Evolutionary conservation across 306 rosid species (phyloP), one percentile per base, ranked within the genome.

Genomic region (Malus asiatica): DNA sequence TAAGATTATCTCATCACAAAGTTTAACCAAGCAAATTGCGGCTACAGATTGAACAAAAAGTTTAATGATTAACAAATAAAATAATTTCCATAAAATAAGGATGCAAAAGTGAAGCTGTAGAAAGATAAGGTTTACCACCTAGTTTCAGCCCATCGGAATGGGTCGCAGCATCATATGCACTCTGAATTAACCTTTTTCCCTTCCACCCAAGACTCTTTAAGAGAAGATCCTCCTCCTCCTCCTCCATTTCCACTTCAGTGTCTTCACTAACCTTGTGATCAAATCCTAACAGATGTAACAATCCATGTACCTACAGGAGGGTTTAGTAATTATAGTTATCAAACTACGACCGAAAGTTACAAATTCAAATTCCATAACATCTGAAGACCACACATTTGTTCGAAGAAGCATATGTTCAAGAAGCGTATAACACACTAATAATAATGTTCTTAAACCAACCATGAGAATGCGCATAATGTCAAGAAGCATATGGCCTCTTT

Each of bases 231-330:
- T 94, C 97, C 84, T 90, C 96, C 79, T 27, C 29, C 29, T 81
- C 84, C 85, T 94, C 97, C 98, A 94, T 90, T 84, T 94, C 97
- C 60, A 67, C 77, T 86, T 92, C 96, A 78, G 97, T 95, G 75
- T 90, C 90, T 80, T 92, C 90, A 22, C 95, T 90, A 76, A 89
- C 65, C 88, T 92, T 97, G 86, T 89, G 98, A 83, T 89, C 97
- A 87, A 90, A 94, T 73, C 96, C 96, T 83, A 92, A 74, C 77
- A 92, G 93, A 92, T 94, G 97, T 86, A 94, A 85, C 84, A 94
- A 80, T 38, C 98, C 98, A 86, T 90, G 98, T 79, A 94, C 84
- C 97, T 91, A 79, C 77, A 78, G 58, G 66, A 48, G 40, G 4
- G 73, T 79, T 53, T 78, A 55, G 70, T 68, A 57, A 77, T 55